Evolutionary conservation across 768 basidiomycete genomes (phyloP), one percentile per base, ranked within the genome.

Genomic region (Pulveroboletus sp.): DNA sequence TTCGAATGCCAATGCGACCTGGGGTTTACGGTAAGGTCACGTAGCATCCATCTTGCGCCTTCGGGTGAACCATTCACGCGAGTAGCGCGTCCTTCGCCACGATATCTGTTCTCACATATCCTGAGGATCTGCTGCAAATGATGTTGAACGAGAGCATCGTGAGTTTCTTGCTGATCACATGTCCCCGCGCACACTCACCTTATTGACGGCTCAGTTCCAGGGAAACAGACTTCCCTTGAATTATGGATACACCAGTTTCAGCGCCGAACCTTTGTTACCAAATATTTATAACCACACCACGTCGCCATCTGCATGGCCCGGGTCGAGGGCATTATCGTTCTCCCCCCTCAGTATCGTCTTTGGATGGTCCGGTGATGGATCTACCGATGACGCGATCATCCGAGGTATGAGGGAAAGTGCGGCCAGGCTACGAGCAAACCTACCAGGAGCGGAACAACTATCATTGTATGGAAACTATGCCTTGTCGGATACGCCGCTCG

Each of bases 381-480:
- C 62, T 5, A 61, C 58, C 0, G 81, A 84, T 53, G 61, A 60
- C 5, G 47, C 58, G 24, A 71, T 82, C 44, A 59, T 75, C 14
- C 42, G 69, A 19, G 75, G 78, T 8, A 65, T 71, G 16, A 62
- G 61, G 16, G 49, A 69, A 27, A 76, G 73, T 46, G 68, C 72
- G 1, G 67, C 57, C 1, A 67, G 67, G 9, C 68, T 85, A 38
- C 65, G 57, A n/a, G 52, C 66, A 24, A 68, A 73, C 13, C 74
- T 72, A 64, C 75, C 42, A 76, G 76, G 11, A 74, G 78, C 48
- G 37, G 51, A 59, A 7, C 58, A 66, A n/a, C 73, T 71, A 4
- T 57, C 76, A 4, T 50, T 75, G 42, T 86, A 87, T 59, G 70
- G 72, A 23, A 87, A 88, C 61, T 84, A 85, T 52, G 83, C 83